phyloP scores from a whole-genome alignment of 495 filamentous ascomycete species.

The Penicillium cinerascens region DNA sequence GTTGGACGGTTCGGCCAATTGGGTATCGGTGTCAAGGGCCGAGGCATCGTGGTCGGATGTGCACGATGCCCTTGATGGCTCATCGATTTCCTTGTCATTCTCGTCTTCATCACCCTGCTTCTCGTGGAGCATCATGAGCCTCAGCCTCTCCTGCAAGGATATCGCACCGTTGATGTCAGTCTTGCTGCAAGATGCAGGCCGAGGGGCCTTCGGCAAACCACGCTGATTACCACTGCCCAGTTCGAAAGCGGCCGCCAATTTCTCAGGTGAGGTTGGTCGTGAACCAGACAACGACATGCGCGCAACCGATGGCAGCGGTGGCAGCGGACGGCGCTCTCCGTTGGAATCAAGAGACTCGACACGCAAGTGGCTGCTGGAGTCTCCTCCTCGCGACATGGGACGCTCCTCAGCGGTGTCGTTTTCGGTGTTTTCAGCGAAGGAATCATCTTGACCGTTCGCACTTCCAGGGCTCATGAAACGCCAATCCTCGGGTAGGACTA shows the following conservation, averaged over 20 bases:
- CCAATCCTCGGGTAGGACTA: constrained; percentile 96
- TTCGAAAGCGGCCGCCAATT: constrained; percentile 61
- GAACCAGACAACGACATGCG: constrained; percentile 30
- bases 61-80: not conserved
- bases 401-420: constrained; percentile 54
- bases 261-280: constrained; percentile 43
- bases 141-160: constrained; percentile 76
- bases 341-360: constrained; percentile 68
- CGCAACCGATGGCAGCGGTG: constrained; percentile 61
- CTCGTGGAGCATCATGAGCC: constrained; percentile 72
- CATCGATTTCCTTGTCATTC: not conserved
- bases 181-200: constrained; percentile 59
- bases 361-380: constrained; percentile 38
- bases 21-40: not conserved
- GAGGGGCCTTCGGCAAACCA: constrained; percentile 62
- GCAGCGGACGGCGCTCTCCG: constrained; percentile 69
- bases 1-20: not conserved
- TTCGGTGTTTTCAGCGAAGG: constrained; percentile 60
- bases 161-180: constrained; percentile 68
- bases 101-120: constrained; percentile 42
- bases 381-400: constrained; percentile 37
- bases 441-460: constrained; percentile 61
- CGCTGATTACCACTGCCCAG: constrained; percentile 57
- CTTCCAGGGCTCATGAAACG: constrained; percentile 67
- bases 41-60: not conserved